Percentiles rank a stretch among this genome's conserved stretches.
phyloP scores from a whole-genome alignment of 208 protist genomes.

The Trypanosoma conorhini region DNA sequence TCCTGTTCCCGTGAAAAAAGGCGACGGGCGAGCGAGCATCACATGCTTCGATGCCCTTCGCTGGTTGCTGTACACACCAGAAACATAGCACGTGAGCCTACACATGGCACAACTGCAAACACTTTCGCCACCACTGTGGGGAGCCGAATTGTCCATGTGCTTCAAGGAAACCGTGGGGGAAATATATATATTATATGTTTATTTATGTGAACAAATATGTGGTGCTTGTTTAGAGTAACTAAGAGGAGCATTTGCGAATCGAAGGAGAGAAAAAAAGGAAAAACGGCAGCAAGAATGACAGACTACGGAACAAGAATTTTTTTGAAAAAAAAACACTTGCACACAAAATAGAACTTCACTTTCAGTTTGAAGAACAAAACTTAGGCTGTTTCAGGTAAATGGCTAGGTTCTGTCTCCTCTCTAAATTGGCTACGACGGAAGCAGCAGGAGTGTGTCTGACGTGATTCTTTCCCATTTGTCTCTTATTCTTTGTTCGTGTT shows the following conservation, averaged over 20 bases:
- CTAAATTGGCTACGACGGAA: constrained; percentile 9
- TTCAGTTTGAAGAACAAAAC: not conserved
- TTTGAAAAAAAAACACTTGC: constrained; percentile 6
- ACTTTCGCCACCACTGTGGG: constrained; percentile 7
- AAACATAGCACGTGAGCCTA: constrained; percentile 57
- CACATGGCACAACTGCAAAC: constrained; percentile 77
- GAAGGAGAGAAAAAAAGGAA: constrained; percentile 8
- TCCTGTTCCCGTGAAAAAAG: constrained; percentile 37
- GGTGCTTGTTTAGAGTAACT: constrained; percentile 10
- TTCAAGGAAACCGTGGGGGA: not conserved
- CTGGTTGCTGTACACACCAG: constrained; percentile 71
- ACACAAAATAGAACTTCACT: not conserved
- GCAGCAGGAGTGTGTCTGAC: constrained; percentile 7
- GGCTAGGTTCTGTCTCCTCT: not conserved
- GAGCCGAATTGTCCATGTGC: not conserved
- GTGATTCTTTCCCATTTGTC: not conserved
- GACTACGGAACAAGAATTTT: not conserved
- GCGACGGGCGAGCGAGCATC: constrained; percentile 68
- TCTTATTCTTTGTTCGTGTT: constrained; percentile 23
- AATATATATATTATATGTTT: constrained; percentile 1
- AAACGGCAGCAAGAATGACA: constrained; percentile 21
- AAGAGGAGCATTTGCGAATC: not conserved
- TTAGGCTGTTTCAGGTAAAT: not conserved
- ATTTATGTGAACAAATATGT: not conserved
- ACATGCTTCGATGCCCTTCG: constrained; percentile 77